These are phyloP conservation scores for Cucumis cinereus DNA, from an alignment of 306 rosid species.

Conservation along the genomic window DNA sequence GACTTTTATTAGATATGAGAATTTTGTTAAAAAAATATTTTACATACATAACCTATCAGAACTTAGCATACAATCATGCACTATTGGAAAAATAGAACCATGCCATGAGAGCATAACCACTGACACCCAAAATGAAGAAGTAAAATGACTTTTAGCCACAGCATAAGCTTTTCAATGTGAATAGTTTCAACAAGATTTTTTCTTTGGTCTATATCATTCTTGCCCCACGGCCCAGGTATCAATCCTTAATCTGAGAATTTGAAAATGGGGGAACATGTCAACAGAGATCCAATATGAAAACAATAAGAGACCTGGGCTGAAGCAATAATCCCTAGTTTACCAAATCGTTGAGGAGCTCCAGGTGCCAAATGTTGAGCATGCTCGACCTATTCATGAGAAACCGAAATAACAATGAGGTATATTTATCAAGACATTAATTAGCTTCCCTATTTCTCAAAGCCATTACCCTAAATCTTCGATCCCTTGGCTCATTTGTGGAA, in stretches of 20 bases:
- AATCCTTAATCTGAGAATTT: background rate
- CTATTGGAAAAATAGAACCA: background rate
- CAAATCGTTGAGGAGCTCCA: constrained; percentile 44
- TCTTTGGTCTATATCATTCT: background rate
- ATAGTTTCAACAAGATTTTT: background rate
- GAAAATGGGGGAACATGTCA: background rate
- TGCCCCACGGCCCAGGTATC: background rate
- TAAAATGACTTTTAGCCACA: background rate
- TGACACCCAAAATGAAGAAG: background rate
- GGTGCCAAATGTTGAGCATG: constrained; percentile 83
- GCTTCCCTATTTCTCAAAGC: background rate
- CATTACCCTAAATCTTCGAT: constrained; percentile 74
- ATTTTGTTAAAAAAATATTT: background rate
- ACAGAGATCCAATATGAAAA: constrained; percentile 4
- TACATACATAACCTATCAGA: background rate
- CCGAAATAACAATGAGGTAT: background rate
- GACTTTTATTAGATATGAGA: background rate
- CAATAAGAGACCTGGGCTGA: constrained; percentile 53
- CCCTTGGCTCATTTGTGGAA: constrained; percentile 52
- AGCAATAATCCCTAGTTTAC: constrained; percentile 51
- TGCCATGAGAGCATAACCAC: background rate
- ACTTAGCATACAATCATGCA: background rate
- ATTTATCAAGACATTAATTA: constrained; percentile 5
- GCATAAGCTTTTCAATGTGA: background rate
- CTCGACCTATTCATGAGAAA: constrained; percentile 43